A percentile compares a stretch with the other conserved stretches of the same genome.
phyloP scores from a whole-genome alignment of 2,329 filamentous ascomycete genomes.

The Hymenoscyphus linearis region DNA sequence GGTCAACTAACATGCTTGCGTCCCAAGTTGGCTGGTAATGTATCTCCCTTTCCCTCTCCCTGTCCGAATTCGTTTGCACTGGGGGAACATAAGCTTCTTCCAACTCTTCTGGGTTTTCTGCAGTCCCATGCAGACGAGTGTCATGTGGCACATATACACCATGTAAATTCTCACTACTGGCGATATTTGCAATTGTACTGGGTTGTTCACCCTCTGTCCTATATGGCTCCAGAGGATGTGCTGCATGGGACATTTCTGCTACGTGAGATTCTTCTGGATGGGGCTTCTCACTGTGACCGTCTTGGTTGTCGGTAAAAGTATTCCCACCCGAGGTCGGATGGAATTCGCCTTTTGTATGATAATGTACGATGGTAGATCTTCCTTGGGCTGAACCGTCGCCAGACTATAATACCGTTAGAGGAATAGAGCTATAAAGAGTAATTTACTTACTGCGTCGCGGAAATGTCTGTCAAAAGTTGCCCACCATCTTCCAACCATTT shows the following conservation, averaged over 20 bases:
- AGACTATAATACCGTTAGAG: conserved; percentile 19
- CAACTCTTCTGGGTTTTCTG: conserved; percentile 20
- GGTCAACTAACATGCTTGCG: conserved; percentile 45
- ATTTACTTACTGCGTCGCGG: conserved; percentile 43
- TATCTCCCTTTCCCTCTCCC: conserved; percentile 15
- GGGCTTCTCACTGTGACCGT: conserved; percentile 16
- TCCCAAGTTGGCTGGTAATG: conserved; percentile 34
- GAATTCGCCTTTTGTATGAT: conserved; percentile 32
- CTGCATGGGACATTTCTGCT: conserved; percentile 1
- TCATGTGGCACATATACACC: conserved; percentile 19
- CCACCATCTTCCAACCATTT: conserved; percentile 90
- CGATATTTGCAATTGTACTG: conserved; percentile 1
- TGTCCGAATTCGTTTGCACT: conserved; percentile 22
- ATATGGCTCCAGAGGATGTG: neutral
- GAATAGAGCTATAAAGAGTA: conserved; percentile 5
- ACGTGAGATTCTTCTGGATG: neutral
- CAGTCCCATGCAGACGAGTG: conserved; percentile 21
- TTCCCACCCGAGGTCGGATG: conserved; percentile 18
- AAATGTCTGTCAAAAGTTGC: conserved; percentile 88
- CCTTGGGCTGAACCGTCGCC: conserved; percentile 17
- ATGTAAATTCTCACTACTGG: conserved; percentile 20
- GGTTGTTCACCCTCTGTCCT: neutral
- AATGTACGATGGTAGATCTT: conserved; percentile 28
- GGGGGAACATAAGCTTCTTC: conserved; percentile 30
- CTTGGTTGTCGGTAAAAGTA: conserved; percentile 15